Conservation (phyloP, 2,329 filamentous ascomycete species). For the Talaromyces sp. region DNA sequence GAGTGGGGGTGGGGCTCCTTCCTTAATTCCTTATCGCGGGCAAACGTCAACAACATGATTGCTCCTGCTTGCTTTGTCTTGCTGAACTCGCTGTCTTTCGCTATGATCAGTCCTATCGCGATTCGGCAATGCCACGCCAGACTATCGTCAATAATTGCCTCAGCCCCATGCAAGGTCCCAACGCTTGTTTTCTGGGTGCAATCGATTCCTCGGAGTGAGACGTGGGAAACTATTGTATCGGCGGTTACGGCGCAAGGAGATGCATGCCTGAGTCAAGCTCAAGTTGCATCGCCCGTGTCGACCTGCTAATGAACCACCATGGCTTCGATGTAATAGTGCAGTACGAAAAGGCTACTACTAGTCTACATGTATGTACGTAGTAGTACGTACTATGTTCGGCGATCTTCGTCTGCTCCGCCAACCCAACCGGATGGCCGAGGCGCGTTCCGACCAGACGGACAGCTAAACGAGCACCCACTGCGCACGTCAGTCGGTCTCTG, state of each 20-base stretch:
- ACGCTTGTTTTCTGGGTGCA: not conserved
- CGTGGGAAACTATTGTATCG: not conserved
- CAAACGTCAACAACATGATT: not conserved
- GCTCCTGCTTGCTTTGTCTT: not conserved
- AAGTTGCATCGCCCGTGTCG: not conserved
- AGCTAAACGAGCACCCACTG: not conserved
- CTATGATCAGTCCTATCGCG: too few relatives aligned
- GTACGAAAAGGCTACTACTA: not conserved
- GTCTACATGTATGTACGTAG: not conserved
- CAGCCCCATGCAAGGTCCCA: not conserved
- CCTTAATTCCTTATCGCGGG: not conserved
- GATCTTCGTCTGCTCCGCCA: not conserved
- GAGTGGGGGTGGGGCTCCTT: not conserved
- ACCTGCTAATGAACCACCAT: not conserved
- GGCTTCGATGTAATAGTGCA: not conserved
- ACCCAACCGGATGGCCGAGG: not conserved
- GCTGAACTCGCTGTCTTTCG: too few relatives aligned
- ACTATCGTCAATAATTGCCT: conserved; percentile 1
- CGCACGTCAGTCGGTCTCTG: not conserved
- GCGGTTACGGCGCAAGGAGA: not conserved
- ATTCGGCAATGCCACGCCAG: not conserved
- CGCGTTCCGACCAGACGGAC: not conserved
- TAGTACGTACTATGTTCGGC: not conserved
- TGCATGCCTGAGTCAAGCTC: not conserved
- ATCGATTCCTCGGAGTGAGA: not conserved